A percentile compares a stretch with the other conserved stretches of the same genome.
phyloP scores from a whole-genome alignment of 495 filamentous ascomycete genomes.

The Cercophora newfieldiana region DNA sequence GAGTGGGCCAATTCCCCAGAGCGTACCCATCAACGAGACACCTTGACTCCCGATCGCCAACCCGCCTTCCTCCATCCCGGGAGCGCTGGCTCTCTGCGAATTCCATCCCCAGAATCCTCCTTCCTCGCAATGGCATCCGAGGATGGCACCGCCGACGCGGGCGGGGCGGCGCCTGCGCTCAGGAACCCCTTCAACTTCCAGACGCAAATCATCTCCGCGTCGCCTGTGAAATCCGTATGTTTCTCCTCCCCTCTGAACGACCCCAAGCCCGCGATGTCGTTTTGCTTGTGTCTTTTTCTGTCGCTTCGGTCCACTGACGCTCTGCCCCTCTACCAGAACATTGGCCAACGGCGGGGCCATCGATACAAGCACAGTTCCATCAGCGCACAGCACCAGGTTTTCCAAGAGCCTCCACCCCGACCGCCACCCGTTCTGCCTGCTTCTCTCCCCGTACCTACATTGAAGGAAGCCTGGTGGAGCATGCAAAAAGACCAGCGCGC shows the following conservation, averaged over 20 bases:
- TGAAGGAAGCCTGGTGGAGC: slow-evolving; percentile 77
- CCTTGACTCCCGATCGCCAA: slow-evolving; percentile 4
- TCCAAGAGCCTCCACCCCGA: slow-evolving; percentile 87
- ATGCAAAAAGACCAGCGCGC: slow-evolving; percentile 85
- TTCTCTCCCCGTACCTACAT: slow-evolving; percentile 88
- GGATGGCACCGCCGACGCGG: slow-evolving; percentile 26
- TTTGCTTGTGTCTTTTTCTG: no score
- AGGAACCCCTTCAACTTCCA: slow-evolving; percentile 89
- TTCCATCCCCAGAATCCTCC: slow-evolving; percentile 21
- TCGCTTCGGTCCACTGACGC: background rate
- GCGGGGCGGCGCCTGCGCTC: slow-evolving; percentile 38
- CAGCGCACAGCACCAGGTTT: slow-evolving; percentile 83
- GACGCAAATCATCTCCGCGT: slow-evolving; percentile 73
- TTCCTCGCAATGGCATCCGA: slow-evolving; percentile 38
- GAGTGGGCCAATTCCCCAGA: slow-evolving; percentile 6
- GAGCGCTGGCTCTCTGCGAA: slow-evolving; percentile 8
- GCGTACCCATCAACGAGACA: slow-evolving; percentile 14
- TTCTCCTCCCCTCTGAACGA: background rate
- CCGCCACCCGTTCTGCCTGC: slow-evolving; percentile 89
- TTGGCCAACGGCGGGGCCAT: slow-evolving; percentile 92
- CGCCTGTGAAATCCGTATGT: slow-evolving; percentile 80
- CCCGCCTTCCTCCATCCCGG: slow-evolving; percentile 26
- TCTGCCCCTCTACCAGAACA: slow-evolving; percentile 50
- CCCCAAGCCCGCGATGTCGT: no score
- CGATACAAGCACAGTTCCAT: slow-evolving; percentile 98